These are phyloP conservation scores for Sclerotinia trifoliorum DNA, from an alignment of 2,329 filamentous ascomycete species.

Conservation along the genomic window DNA sequence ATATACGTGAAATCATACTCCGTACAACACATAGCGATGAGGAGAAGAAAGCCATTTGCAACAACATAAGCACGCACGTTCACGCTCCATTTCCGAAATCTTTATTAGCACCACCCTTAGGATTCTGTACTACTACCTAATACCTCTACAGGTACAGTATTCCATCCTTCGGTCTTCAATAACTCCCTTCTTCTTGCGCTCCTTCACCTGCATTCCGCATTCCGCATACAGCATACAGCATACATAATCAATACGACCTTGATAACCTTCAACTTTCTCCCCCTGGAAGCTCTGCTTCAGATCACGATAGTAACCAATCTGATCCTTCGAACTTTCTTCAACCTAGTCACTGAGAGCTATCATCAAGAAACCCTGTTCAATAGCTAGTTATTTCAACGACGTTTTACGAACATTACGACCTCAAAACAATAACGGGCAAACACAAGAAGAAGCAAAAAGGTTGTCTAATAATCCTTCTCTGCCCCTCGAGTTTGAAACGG, in stretches of 20 bases:
- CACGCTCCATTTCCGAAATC: not conserved
- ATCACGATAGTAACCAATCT: constrained; percentile 13
- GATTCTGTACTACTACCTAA: constrained; percentile 12
- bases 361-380: not conserved
- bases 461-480: not conserved
- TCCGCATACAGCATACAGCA: not conserved
- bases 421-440: not conserved
- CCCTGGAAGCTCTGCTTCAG: constrained; percentile 12
- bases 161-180: constrained; percentile 10
- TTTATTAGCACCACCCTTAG: constrained; percentile 11
- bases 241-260: not conserved
- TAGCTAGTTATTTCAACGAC: not conserved
- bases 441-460: constrained; percentile 9
- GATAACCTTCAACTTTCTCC: constrained; percentile 7
- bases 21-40: not conserved
- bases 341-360: constrained; percentile 5
- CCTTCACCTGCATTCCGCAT: constrained; percentile 6
- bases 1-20: constrained; percentile 2
- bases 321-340: constrained; percentile 1
- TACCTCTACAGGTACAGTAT: not conserved
- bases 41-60: not conserved
- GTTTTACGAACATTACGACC: constrained; percentile 2
- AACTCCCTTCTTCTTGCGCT: constrained; percentile 9
- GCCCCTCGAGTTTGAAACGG: constrained; percentile 2
- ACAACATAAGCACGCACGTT: not conserved